phyloP scores from a whole-genome alignment of 129 eudicot species.

The Chrysanthemum lavandulifolium region DNA sequence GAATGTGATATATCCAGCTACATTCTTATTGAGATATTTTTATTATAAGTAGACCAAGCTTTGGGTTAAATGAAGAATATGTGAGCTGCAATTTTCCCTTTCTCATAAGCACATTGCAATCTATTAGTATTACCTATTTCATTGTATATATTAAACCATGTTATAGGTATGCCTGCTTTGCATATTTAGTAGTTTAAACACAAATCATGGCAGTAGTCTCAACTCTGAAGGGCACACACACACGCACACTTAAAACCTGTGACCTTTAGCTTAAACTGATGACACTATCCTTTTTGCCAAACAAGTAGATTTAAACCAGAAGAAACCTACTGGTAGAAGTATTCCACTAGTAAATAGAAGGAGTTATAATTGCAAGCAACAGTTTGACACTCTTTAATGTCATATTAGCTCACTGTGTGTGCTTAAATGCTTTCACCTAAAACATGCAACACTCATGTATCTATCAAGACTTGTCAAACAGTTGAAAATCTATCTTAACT shows the following conservation, averaged over 20 bases:
- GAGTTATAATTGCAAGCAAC: neutral
- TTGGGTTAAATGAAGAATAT: constrained; percentile 13
- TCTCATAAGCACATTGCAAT: constrained; percentile 2
- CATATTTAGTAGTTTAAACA: neutral
- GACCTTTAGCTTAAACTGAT: neutral
- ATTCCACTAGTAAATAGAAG: neutral
- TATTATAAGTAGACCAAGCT: neutral
- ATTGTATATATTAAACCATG: neutral
- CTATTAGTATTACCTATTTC: neutral
- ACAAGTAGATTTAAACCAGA: constrained; percentile 6
- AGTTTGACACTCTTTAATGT: neutral
- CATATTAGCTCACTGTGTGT: constrained; percentile 3
- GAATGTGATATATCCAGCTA: constrained; percentile 9
- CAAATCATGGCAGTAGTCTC: neutral
- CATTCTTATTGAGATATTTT: neutral
- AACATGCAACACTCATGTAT: constrained; percentile 1
- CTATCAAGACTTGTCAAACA: neutral
- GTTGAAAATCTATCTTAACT: constrained; percentile 18
- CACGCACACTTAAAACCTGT: neutral
- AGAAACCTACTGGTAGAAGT: neutral
- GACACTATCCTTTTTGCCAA: neutral
- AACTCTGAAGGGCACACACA: neutral
- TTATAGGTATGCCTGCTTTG: neutral
- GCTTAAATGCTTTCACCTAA: neutral
- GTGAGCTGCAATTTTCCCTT: constrained; percentile 11